Evolutionary conservation across 352 stramenopile species (phyloP).

Genomic region (Phytophthora pini): DNA sequence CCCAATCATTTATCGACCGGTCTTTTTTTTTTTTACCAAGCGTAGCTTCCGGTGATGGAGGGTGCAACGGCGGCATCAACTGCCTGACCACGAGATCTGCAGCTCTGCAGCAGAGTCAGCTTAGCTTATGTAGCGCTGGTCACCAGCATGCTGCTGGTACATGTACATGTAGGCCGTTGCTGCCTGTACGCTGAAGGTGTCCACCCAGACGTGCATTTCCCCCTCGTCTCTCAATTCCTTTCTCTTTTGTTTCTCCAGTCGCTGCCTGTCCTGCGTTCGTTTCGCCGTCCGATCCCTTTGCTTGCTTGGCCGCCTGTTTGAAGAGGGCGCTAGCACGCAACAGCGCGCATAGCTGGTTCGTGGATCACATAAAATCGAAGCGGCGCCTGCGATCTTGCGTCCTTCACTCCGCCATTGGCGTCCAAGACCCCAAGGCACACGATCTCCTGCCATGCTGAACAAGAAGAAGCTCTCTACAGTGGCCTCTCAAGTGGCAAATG

Average conservation of each 20-base stretch:
- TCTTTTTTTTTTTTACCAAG: constrained; percentile 9
- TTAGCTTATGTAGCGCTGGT: too few relatives aligned
- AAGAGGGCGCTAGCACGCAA: constrained; percentile 8
- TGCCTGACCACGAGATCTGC: too few relatives aligned
- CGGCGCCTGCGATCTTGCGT: constrained; percentile 16
- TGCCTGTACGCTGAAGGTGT: too few relatives aligned
- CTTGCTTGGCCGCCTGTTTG: constrained; percentile 4
- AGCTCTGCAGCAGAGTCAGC: too few relatives aligned
- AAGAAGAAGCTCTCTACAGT: constrained; percentile 43
- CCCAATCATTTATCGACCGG: constrained; percentile 9
- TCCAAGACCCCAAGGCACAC: neutral
- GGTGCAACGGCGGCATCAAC: constrained; percentile 20
- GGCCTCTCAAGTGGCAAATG: constrained; percentile 29
- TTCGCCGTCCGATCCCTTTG: neutral
- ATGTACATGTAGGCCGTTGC: too few relatives aligned
- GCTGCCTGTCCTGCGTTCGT: neutral
- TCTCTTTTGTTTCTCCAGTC: too few relatives aligned
- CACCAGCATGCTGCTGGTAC: too few relatives aligned
- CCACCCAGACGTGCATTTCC: too few relatives aligned
- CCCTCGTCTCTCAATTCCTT: too few relatives aligned
- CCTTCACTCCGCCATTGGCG: constrained; percentile 22
- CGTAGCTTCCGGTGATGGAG: constrained; percentile 6
- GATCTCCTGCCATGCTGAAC: constrained; percentile 7
- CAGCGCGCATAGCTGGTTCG: neutral
- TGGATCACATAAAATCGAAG: constrained; percentile 17